A percentile compares a stretch with the other conserved stretches of the same genome.
Conservation (phyloP, 2,329 filamentous ascomycete genomes). For the Alternaria sp. region DNA sequence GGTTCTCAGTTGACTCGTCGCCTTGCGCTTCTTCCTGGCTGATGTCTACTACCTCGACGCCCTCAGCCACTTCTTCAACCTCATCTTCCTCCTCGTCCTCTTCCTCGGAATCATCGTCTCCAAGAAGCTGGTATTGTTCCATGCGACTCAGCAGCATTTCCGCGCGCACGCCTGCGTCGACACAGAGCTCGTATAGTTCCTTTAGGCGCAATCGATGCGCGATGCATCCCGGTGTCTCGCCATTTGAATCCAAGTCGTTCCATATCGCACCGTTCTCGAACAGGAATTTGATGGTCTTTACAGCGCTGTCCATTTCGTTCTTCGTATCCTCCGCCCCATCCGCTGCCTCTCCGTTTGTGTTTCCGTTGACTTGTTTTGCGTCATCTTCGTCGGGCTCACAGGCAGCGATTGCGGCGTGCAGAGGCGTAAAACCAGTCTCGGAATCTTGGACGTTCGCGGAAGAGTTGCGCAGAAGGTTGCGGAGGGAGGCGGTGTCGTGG, state of each 20-base stretch:
- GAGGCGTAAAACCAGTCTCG: slow-evolving; percentile 82
- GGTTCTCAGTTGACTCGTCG: slow-evolving; percentile 51
- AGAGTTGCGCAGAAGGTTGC: slow-evolving; percentile 68
- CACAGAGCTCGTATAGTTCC: slow-evolving; percentile 79
- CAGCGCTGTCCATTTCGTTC: slow-evolving; percentile 60
- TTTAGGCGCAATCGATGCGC: slow-evolving; percentile 72
- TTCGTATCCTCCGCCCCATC: slow-evolving; percentile 41
- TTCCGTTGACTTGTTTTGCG: slow-evolving; percentile 40
- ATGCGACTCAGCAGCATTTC: slow-evolving; percentile 85
- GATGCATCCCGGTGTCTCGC: slow-evolving; percentile 91
- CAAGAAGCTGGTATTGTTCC: slow-evolving; percentile 79
- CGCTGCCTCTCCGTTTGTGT: slow-evolving; percentile 29
- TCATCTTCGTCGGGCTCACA: slow-evolving; percentile 51
- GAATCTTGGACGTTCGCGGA: slow-evolving; percentile 81
- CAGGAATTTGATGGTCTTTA: slow-evolving; percentile 74
- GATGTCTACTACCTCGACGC: slow-evolving; percentile 35
- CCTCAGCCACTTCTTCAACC: slow-evolving; percentile 34
- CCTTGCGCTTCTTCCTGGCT: slow-evolving; percentile 28
- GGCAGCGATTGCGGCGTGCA: slow-evolving; percentile 85
- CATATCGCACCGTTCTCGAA: slow-evolving; percentile 92
- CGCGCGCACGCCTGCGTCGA: slow-evolving; percentile 88
- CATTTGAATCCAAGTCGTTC: slow-evolving; percentile 88
- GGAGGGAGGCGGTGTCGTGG: slow-evolving; percentile 72
- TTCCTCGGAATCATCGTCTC: slow-evolving; percentile 61
- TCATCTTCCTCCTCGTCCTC: slow-evolving; percentile 56